These are phyloP conservation scores for Glycyrrhiza uralensis DNA, from an alignment of 306 rosid species.

Conservation along the genomic window DNA sequence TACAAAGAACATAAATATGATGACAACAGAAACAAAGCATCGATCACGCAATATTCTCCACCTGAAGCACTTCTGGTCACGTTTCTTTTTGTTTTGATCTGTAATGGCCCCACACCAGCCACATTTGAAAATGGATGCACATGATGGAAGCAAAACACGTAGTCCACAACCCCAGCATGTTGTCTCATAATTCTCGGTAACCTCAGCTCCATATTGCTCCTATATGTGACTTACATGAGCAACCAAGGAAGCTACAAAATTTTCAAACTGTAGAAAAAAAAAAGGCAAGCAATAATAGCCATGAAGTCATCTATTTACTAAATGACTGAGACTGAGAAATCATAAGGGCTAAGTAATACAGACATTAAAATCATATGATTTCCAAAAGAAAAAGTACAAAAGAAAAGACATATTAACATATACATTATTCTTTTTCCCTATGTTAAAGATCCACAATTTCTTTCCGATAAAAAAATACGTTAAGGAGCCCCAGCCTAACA, in stretches of 20 bases:
- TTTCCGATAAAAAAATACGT: neutral
- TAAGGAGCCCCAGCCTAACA: neutral
- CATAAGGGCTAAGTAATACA: neutral
- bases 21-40: slow-evolving; percentile 57
- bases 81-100: slow-evolving; percentile 50
- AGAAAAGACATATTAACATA: neutral
- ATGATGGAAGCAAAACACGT: slow-evolving; percentile 61
- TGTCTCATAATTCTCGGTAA: slow-evolving; percentile 53
- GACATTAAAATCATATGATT: slow-evolving; percentile 13
- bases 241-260: slow-evolving; percentile 48
- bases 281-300: slow-evolving; percentile 36
- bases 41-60: slow-evolving; percentile 80
- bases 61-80: slow-evolving; percentile 43
- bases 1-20: slow-evolving; percentile 70
- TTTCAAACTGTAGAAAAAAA: slow-evolving; percentile 38
- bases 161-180: slow-evolving; percentile 98
- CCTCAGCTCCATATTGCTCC: slow-evolving; percentile 58
- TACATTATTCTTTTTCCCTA: neutral
- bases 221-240: slow-evolving; percentile 59
- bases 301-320: slow-evolving; percentile 29
- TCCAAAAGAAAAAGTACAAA: neutral
- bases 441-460: neutral
- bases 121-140: slow-evolving; percentile 71
- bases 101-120: slow-evolving; percentile 99
- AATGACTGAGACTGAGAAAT: slow-evolving; percentile 28